phyloP scores from a whole-genome alignment of 495 filamentous ascomycete species.

The Neurospora hispaniola region DNA sequence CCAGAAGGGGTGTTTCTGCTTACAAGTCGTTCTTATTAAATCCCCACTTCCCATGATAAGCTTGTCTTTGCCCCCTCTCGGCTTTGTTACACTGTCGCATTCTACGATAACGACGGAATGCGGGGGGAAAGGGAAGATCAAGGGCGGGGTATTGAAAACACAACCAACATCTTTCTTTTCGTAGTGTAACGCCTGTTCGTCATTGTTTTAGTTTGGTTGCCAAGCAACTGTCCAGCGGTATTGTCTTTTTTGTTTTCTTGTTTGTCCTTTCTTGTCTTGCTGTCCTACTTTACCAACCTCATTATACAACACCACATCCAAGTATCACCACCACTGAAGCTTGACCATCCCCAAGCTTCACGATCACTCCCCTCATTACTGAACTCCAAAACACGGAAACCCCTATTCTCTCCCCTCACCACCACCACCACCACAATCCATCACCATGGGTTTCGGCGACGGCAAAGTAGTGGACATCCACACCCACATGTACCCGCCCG shows the following conservation, averaged over 20 bases:
- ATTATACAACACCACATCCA: not conserved
- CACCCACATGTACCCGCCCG: constrained; percentile 86
- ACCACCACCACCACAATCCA: not conserved
- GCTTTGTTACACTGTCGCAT: not conserved
- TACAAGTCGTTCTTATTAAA: not conserved
- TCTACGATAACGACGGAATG: not conserved
- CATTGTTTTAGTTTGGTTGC: not conserved
- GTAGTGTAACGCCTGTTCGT: not conserved
- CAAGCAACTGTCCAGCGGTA: not conserved
- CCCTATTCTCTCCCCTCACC: not conserved
- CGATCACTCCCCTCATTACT: not conserved
- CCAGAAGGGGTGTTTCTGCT: not conserved
- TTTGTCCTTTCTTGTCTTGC: not conserved
- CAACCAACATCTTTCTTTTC: not conserved
- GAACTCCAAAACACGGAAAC: not conserved
- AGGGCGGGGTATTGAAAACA: not conserved
- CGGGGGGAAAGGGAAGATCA: not conserved
- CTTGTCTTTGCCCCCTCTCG: not conserved
- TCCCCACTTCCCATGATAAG: not conserved
- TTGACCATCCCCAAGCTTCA: not conserved
- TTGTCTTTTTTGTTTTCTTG: not conserved
- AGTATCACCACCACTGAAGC: not conserved
- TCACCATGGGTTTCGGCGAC: not conserved
- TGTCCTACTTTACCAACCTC: not conserved
- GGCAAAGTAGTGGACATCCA: constrained; percentile 69